Evolutionary conservation across 257 asterid genomes (phyloP), one percentile per base, ranked within the genome.

Genomic region (Nicotiana otophora): DNA sequence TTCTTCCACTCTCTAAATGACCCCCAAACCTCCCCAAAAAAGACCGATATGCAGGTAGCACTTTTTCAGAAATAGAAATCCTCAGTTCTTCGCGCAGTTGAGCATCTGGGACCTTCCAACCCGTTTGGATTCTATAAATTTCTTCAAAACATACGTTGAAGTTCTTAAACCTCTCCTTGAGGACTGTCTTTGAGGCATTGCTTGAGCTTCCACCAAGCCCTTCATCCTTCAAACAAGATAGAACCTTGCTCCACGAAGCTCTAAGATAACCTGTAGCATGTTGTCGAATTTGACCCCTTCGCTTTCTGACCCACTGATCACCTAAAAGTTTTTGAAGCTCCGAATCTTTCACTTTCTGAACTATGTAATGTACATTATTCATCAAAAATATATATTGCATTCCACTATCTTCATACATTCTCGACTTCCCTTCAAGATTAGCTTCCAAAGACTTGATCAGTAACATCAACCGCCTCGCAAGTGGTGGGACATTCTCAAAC

Each of bases 51-150:
- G 98, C 99, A 26, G 98, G 99, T 63, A 96, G 89, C 84, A 96
- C 95, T 84, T 94, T 96, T 82, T 94, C 98, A 0, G 98, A 94
- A 57, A 96, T 93, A 76, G 98, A 93, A 83, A 96, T 93, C 86
- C 94, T 89, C 79, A 96, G 99, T 88, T 96, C 98, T 84, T 96
- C 99, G 0, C 99, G 96, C 74, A 96, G 97, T 87, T 96, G 99
- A 69, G 91, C 85, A 88, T 96, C 98, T 20, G 97, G 97, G 42
- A 96, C 98, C 89, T 93, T 94, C 98, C 99, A 96, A 81, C 96
- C 94, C 1, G 98, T 92, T 84, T 96, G 99, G 61, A 87, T 87
- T 89, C 98, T 86, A 79, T 93, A 94, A 30, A 92, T 87, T 36
- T 94, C 99, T 84, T 96, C 99, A 69, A 96, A 96, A 86, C 98